Conservation (phyloP, 208 protist species). For the Trypanosoma melophagium region DNA sequence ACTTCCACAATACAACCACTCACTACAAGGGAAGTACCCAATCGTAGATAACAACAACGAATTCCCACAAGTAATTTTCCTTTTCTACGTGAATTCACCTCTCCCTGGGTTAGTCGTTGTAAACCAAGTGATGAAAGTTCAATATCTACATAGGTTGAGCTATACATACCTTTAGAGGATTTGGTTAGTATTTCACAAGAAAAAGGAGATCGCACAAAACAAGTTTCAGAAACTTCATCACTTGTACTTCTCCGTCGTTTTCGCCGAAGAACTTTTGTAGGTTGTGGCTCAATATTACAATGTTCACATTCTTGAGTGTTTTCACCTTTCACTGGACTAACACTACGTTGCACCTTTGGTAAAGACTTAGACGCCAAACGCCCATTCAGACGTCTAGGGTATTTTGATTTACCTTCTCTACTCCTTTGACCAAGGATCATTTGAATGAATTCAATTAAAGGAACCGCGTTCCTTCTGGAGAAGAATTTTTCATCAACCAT, state of each 20-base stretch:
- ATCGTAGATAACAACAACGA: conserved; percentile 50
- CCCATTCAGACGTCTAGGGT: conserved; percentile 28
- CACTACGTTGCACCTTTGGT: background rate
- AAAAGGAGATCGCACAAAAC: conserved; percentile 24
- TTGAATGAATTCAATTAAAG: conserved; percentile 50
- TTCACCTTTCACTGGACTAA: background rate
- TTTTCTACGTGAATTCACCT: background rate
- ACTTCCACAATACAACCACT: conserved; percentile 56
- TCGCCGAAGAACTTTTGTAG: background rate
- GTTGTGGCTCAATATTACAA: conserved; percentile 17
- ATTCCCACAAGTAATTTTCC: conserved; percentile 28
- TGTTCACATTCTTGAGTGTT: background rate
- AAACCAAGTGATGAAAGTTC: conserved; percentile 28
- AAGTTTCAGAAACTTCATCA: background rate
- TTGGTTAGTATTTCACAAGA: conserved; percentile 24
- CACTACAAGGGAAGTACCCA: conserved; percentile 56
- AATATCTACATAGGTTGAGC: conserved; percentile 32
- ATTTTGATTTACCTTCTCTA: conserved; percentile 1
- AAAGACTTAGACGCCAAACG: background rate
- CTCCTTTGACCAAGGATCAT: conserved; percentile 22
- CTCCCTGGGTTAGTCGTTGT: conserved; percentile 15
- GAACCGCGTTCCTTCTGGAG: conserved; percentile 31
- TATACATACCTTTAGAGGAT: conserved; percentile 32
- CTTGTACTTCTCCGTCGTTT: conserved; percentile 7
- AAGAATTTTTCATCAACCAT: background rate